phyloP scores from a whole-genome alignment of 495 filamentous ascomycete species.

The Penicillium steckii region DNA sequence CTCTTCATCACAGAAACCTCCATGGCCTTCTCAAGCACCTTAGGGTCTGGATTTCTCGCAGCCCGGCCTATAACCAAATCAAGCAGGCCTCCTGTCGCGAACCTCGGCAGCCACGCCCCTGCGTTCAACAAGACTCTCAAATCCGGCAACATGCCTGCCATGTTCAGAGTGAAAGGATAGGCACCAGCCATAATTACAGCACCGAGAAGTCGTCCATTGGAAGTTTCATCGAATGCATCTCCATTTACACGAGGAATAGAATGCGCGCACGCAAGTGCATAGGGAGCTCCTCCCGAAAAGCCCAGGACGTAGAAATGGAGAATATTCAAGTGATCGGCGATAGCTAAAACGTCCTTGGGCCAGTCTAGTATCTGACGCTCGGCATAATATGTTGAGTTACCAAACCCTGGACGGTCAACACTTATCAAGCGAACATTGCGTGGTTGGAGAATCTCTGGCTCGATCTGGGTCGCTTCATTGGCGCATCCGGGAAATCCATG shows the following conservation, averaged over 20 bases:
- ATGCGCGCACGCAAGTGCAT: constrained; percentile 10
- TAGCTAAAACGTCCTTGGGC: constrained; percentile 9
- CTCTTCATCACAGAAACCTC: neutral
- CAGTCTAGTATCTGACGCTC: constrained; percentile 7
- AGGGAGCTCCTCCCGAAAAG: constrained; percentile 9
- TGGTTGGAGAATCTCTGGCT: neutral
- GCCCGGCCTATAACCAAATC: constrained; percentile 2
- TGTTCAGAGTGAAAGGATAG: constrained; percentile 3
- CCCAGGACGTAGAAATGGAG: constrained; percentile 8
- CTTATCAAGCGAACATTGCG: constrained; percentile 4
- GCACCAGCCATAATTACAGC: constrained; percentile 3
- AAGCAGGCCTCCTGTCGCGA: neutral
- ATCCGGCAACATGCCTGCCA: constrained; percentile 3
- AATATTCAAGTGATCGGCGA: constrained; percentile 7
- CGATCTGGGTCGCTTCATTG: constrained; percentile 5
- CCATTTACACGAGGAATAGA: neutral
- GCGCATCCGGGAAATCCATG: constrained; percentile 11
- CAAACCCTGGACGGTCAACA: constrained; percentile 10
- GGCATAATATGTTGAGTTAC: constrained; percentile 4
- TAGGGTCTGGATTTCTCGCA: constrained; percentile 1
- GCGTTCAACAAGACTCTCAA: neutral
- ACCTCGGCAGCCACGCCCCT: constrained; percentile 7
- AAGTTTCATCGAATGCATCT: neutral
- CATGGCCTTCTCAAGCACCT: constrained; percentile 1
- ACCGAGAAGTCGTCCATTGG: constrained; percentile 3